Percentiles rank a stretch among this genome's conserved stretches.
phyloP scores from a whole-genome alignment of 2,329 filamentous ascomycete species.

The Fusarium luffae region DNA sequence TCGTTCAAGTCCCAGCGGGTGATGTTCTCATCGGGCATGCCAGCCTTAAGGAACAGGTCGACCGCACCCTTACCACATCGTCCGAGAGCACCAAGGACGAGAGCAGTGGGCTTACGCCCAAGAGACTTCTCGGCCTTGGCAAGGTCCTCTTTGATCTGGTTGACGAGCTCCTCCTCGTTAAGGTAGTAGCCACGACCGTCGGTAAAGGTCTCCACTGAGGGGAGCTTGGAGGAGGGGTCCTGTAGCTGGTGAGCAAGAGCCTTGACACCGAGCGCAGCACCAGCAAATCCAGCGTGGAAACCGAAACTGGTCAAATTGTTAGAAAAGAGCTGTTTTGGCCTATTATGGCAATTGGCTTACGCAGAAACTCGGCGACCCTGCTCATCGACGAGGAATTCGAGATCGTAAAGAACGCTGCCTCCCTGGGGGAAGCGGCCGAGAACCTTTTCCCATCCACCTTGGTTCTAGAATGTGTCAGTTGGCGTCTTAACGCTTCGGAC shows the following conservation, averaged over 20 bases:
- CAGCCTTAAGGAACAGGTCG: conserved; percentile 79
- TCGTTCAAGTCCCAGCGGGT: conserved; percentile 77
- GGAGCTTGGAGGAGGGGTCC: conserved; percentile 74
- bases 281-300: conserved; percentile 80
- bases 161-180: conserved; percentile 71
- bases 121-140: conserved; percentile 78
- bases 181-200: conserved; percentile 71
- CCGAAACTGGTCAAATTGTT: conserved; percentile 62
- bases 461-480: conserved; percentile 78
- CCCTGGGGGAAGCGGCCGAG: conserved; percentile 83
- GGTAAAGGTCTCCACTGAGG: conserved; percentile 53
- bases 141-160: conserved; percentile 53
- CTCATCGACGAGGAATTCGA: conserved; percentile 84
- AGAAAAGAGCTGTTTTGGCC: background rate
- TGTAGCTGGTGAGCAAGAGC: conserved; percentile 86
- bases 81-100: conserved; percentile 87
- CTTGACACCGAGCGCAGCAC: conserved; percentile 78
- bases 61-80: conserved; percentile 88
- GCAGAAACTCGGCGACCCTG: conserved; percentile 31
- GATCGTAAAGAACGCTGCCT: conserved; percentile 71
- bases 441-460: conserved; percentile 81
- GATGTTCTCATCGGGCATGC: conserved; percentile 63
- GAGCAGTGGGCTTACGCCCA: conserved; percentile 74
- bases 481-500: conserved; percentile 51
- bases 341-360: background rate